Percentiles rank a stretch among this genome's conserved stretches.
These are phyloP conservation scores for Fusarium concolor DNA, from an alignment of 2,329 filamentous ascomycete genomes.

Conservation along the genomic window DNA sequence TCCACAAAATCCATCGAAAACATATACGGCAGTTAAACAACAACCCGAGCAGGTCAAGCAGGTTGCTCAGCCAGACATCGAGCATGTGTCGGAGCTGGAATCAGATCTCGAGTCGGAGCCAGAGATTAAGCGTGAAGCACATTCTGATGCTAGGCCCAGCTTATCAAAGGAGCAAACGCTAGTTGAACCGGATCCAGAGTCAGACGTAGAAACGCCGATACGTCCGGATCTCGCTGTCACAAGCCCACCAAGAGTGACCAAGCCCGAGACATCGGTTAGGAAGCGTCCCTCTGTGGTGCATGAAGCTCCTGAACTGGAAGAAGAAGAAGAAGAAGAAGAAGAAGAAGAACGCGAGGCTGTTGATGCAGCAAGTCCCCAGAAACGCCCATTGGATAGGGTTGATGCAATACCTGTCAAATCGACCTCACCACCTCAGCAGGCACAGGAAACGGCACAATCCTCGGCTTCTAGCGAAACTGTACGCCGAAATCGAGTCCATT, in stretches of 20 bases:
- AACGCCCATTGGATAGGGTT: conserved; percentile 39
- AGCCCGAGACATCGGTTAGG: conserved; percentile 11
- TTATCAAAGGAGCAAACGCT: conserved; percentile 5
- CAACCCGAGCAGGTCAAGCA: conserved; percentile 6
- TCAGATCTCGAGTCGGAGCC: conserved; percentile 27
- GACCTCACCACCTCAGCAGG: conserved; percentile 11
- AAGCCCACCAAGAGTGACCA: neutral
- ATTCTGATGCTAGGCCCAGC: neutral
- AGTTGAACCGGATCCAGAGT: conserved; percentile 13
- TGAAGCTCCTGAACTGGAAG: conserved; percentile 59
- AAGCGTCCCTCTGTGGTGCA: conserved; percentile 59
- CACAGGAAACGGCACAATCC: neutral
- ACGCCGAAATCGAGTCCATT: conserved; percentile 55
- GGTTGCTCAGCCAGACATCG: neutral
- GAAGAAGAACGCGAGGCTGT: conserved; percentile 26
- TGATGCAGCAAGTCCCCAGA: conserved; percentile 12
- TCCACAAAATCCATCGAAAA: neutral
- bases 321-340: conserved; percentile 57
- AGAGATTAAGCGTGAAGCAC: conserved; percentile 1
- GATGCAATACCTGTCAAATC: conserved; percentile 52
- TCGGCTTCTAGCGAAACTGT: conserved; percentile 29
- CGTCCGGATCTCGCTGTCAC: neutral
- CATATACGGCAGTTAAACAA: conserved; percentile 3
- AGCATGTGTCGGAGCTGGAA: conserved; percentile 12
- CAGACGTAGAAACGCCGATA: neutral